Base-by-base conservation (phyloP, 306 rosid species). In the Fragaria iinumae region DNA sequence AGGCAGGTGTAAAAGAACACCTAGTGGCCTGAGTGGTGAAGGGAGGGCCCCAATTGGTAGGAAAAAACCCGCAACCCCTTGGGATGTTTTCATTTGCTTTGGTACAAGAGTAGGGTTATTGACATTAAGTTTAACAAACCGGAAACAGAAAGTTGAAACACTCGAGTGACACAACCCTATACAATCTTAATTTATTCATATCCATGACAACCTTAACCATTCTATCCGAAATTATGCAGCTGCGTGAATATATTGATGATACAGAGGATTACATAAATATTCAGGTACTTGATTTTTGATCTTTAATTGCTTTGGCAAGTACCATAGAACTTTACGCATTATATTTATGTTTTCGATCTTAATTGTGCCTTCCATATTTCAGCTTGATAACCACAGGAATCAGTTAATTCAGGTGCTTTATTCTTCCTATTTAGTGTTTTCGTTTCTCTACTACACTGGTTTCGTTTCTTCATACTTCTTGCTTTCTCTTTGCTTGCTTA, bases 191-290 rank as follows among this genome's bases (percentile, higher is more conserved):
- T 41, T 41, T 41, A 8, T 43, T 16, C 4, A 17, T 3, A 18
- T 50, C 39, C 68, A 44, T 47, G 74, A 55, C 45, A 55, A 50
- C 48, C 39, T 43, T 80, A 57, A 69, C 72, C 66, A 43, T 63
- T 47, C 39, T 44, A 72, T 67, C 62, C 79, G 53, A 68, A 29
- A 73, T 67, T 80, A 81, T 86, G 75, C 90, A 93, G 98, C 83
- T 93, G 39, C 85, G 93, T 79, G 93, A 89, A 63, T 93, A 93
- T 60, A 89, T 93, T 17, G 96, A 93, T 64, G 97, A 91, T 67
- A 91, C 98, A 11, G 98, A 93, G 85, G 98, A 93, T 83, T 93
- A 93, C 81, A 89, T 93, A 59, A 93, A 93, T 76, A 93, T 91
- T 60, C 98, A 91, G 89, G 98, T 91, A 52, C 44, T 43, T 74